These are phyloP conservation scores for Aureobasidium sp. DNA, from an alignment of 2,329 filamentous ascomycete species.

Conservation along the genomic window DNA sequence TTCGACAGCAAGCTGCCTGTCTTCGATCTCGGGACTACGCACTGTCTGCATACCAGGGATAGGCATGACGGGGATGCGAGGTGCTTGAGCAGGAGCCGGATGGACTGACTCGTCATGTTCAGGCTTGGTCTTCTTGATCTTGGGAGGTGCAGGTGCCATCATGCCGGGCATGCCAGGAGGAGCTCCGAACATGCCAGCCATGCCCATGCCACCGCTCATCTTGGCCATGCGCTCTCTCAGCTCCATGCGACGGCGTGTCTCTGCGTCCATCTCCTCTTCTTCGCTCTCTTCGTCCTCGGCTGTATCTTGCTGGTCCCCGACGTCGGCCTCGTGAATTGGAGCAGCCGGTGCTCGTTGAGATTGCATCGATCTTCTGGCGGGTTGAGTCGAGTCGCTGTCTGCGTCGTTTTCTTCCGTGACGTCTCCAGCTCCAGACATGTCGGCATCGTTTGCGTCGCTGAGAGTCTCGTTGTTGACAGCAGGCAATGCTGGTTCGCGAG, in stretches of 20 bases:
- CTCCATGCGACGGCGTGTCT: constrained; percentile 76
- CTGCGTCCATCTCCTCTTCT: constrained; percentile 79
- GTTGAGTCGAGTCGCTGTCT: constrained; percentile 56
- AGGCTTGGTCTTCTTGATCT: constrained; percentile 30
- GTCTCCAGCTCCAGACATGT: constrained; percentile 55
- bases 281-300: constrained; percentile 59
- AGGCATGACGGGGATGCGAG: constrained; percentile 46
- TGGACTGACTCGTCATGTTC: constrained; percentile 24
- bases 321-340: constrained; percentile 34
- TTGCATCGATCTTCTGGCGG: constrained; percentile 5
- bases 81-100: constrained; percentile 18
- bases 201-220: constrained; percentile 95
- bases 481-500: background rate
- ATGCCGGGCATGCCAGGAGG: constrained; percentile 53
- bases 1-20: constrained; percentile 35
- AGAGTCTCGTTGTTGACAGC: constrained; percentile 36
- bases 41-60: constrained; percentile 56
- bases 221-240: constrained; percentile 93
- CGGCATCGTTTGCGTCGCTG: constrained; percentile 57
- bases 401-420: constrained; percentile 53
- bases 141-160: constrained; percentile 42
- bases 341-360: constrained; percentile 32
- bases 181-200: constrained; percentile 84
- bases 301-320: constrained; percentile 41
- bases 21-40: constrained; percentile 41